Base-by-base conservation (phyloP, 495 filamentous ascomycete species). In the Penicillium soppii region DNA sequence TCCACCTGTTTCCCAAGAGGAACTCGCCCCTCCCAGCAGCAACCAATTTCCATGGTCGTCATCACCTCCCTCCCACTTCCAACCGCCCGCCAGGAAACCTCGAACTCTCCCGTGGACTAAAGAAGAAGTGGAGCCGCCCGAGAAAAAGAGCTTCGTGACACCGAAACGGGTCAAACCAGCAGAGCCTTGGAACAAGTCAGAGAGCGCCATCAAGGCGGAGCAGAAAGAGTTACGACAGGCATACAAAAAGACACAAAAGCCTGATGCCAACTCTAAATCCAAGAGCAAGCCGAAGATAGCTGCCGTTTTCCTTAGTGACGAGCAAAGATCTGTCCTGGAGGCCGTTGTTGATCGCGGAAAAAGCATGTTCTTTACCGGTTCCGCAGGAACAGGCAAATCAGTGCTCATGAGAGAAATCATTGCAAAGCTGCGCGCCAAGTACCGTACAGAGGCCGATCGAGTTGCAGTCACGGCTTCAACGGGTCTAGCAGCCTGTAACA, bases 311-410 rank as follows among this genome's bases (percentile, higher is more conserved):
- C 74, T 98, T 17, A 97, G 90, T 64, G 79, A 86, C 2, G 94
- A 98, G 65, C 94, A 98, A 66, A 74, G 77, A 37, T 81, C 86
- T 52, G 90, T 98, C n/a, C 74, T 92, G 45, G 79, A 88, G 13
- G 69, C 95, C 12, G 91, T 97, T 19, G 74, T 88, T 3, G 78
- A 91, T 4, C 63, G 86, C 29, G 73, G 76, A 26, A 88, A 91
- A 61, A 96, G 94, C 57, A 92, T 97, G 4, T 98, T 98, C 76
- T 98, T 97, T 69, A 98, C 94, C 2, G 94, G 94, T 49, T 95
- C 94, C 35, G 94, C 94, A 48, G 94, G 94, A 78, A 98, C 94
- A 17, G 94, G 94, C 53, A 98, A 98, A 72, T 98, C 94, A 1
- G 94, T 97, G 3, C 74, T 98, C 40, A 87, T 98, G 77, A 81